Conservation (phyloP, 2,329 filamentous ascomycete species). For the Neonectria punicea region DNA sequence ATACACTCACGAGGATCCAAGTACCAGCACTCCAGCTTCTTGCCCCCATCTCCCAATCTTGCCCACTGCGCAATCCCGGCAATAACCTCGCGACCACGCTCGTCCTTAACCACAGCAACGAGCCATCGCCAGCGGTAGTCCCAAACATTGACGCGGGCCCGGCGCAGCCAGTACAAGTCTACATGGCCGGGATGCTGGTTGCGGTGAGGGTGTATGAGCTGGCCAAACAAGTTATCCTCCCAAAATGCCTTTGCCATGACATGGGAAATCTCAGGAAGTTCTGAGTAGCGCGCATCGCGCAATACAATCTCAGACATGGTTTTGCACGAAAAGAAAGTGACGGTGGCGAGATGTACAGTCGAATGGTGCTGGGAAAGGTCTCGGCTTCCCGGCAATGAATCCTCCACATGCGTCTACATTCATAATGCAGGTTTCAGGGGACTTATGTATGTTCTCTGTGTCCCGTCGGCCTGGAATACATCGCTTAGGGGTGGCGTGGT, state of each 20-base stretch:
- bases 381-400: neutral
- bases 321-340: neutral
- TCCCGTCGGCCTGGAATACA: neutral
- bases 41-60: slow-evolving; percentile 30
- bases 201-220: slow-evolving; percentile 49
- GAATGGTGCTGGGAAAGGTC: slow-evolving; percentile 9
- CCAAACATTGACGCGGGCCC: slow-evolving; percentile 42
- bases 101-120: slow-evolving; percentile 39
- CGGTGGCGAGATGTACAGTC: neutral
- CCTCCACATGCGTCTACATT: slow-evolving; percentile 3
- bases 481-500: slow-evolving; percentile 4
- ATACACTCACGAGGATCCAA: slow-evolving; percentile 32
- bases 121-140: slow-evolving; percentile 43
- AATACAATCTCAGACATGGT: slow-evolving; percentile 29
- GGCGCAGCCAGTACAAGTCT: slow-evolving; percentile 45
- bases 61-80: slow-evolving; percentile 36
- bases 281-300: slow-evolving; percentile 34
- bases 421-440: slow-evolving; percentile 15
- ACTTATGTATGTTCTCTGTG: neutral
- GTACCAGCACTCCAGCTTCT: slow-evolving; percentile 19
- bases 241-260: slow-evolving; percentile 47
- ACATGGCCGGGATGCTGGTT: slow-evolving; percentile 45
- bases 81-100: slow-evolving; percentile 22
- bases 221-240: slow-evolving; percentile 48
- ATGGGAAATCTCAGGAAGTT: slow-evolving; percentile 44